phyloP scores from a whole-genome alignment of 148 eudicot species.

The Salicornia ramosissima region DNA sequence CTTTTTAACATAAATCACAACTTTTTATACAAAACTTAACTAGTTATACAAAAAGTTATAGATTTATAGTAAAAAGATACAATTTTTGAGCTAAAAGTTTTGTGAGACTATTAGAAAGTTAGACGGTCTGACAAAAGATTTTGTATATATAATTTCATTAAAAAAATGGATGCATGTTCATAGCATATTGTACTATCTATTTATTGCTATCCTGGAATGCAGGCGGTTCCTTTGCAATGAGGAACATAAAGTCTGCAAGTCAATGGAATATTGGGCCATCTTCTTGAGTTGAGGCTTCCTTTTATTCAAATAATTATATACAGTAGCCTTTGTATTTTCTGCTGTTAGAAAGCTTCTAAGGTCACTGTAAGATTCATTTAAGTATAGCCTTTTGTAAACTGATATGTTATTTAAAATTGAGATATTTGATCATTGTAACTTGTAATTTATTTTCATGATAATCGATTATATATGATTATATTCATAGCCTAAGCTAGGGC shows the following conservation, averaged over 20 bases:
- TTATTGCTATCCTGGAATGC: constrained; percentile 13
- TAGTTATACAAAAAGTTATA: too few species aligned
- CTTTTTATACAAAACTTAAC: too few species aligned
- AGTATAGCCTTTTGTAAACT: too few species aligned
- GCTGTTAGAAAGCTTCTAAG: background rate
- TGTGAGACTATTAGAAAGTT: too few species aligned
- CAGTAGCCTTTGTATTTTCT: background rate
- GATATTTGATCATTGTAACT: too few species aligned
- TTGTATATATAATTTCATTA: too few species aligned
- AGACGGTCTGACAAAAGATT: too few species aligned
- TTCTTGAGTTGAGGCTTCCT: constrained; percentile 10
- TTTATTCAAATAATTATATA: background rate
- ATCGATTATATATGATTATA: background rate
- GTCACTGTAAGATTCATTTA: too few species aligned
- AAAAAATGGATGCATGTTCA: background rate
- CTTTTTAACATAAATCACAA: too few species aligned
- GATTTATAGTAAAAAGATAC: too few species aligned
- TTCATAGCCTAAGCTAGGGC: background rate
- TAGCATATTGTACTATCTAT: background rate
- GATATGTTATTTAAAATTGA: too few species aligned
- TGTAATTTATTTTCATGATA: background rate
- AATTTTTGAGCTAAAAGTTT: too few species aligned
- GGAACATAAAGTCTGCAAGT: constrained; percentile 18
- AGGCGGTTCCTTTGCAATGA: constrained; percentile 26
- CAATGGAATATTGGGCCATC: constrained; percentile 22